These are phyloP conservation scores for Phytophthora lateralis DNA, from an alignment of 352 stramenopile species.

Conservation along the genomic window DNA sequence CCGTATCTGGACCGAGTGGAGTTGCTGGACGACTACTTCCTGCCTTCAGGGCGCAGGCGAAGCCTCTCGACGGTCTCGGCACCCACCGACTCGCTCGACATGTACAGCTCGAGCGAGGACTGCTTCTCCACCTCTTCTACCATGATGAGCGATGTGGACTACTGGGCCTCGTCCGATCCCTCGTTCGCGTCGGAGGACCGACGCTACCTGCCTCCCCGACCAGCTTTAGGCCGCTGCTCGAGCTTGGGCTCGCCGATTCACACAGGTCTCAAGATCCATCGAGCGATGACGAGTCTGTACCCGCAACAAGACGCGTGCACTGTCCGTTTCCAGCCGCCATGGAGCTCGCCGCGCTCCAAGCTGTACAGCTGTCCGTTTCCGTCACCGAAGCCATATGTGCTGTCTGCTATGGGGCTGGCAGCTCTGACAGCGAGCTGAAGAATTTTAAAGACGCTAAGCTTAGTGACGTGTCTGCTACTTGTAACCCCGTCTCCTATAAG, in stretches of 20 bases:
- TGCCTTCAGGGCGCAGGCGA: constrained; percentile 8
- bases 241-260: constrained; percentile 22
- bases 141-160: constrained; percentile 51
- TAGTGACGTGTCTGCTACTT: constrained; percentile 18
- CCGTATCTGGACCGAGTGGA: constrained; percentile 54
- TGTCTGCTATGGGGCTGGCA: constrained; percentile 16
- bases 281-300: constrained; percentile 19
- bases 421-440: constrained; percentile 25
- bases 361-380: constrained; percentile 10
- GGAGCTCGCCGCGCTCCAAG: constrained; percentile 23
- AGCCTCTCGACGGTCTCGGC: neutral
- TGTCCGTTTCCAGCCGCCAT: constrained; percentile 10
- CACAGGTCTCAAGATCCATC: constrained; percentile 31
- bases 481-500: constrained; percentile 13
- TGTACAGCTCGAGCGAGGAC: constrained; percentile 33
- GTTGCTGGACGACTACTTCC: constrained; percentile 71
- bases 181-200: constrained; percentile 26
- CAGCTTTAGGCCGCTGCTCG: constrained; percentile 18
- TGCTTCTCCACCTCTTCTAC: constrained; percentile 41
- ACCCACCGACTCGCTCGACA: constrained; percentile 27
- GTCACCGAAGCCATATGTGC: constrained; percentile 19
- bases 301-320: constrained; percentile 15
- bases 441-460: neutral
- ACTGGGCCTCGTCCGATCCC: constrained; percentile 41
- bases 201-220: constrained; percentile 9